Conservation (phyloP, 192 early-diverging fungal genomes). For the Backusella psychrophila region DNA sequence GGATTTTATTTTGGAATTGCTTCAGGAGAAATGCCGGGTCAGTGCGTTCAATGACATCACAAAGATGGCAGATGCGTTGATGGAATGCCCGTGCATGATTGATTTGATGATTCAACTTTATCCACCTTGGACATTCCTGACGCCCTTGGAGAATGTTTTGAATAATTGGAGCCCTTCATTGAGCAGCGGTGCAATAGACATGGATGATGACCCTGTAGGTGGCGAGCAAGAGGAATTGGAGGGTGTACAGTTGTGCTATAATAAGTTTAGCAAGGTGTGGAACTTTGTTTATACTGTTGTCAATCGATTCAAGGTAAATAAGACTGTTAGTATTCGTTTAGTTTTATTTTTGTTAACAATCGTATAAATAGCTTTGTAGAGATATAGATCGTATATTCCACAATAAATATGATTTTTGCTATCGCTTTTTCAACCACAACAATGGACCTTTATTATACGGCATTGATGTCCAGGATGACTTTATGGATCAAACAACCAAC, state of each 20-base stretch:
- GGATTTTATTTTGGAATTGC: constrained; percentile 28
- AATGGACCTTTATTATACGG: constrained; percentile 18
- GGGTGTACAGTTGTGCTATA: constrained; percentile 22
- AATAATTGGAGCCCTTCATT: constrained; percentile 27
- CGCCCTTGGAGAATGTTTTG: constrained; percentile 28
- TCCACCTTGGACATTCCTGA: constrained; percentile 19
- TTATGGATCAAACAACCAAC: constrained; percentile 21
- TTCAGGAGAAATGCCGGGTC: constrained; percentile 17
- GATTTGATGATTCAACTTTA: constrained; percentile 36
- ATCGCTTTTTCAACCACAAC: constrained; percentile 22
- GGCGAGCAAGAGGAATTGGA: constrained; percentile 23
- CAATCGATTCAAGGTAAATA: constrained; percentile 26
- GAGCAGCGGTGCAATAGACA: neutral
- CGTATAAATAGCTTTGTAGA: constrained; percentile 8
- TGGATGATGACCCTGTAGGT: constrained; percentile 9
- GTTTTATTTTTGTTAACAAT: neutral
- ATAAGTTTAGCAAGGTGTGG: constrained; percentile 34
- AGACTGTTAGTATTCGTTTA: neutral
- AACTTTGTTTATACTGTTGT: constrained; percentile 17
- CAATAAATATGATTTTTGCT: constrained; percentile 19
- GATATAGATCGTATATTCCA: constrained; percentile 18
- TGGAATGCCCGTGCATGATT: constrained; percentile 23
- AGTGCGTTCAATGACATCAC: constrained; percentile 19
- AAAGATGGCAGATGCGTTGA: constrained; percentile 25
- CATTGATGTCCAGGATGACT: constrained; percentile 2